Evolutionary conservation across 306 rosid species (phyloP).

Genomic region (Arachis stenosperma): DNA sequence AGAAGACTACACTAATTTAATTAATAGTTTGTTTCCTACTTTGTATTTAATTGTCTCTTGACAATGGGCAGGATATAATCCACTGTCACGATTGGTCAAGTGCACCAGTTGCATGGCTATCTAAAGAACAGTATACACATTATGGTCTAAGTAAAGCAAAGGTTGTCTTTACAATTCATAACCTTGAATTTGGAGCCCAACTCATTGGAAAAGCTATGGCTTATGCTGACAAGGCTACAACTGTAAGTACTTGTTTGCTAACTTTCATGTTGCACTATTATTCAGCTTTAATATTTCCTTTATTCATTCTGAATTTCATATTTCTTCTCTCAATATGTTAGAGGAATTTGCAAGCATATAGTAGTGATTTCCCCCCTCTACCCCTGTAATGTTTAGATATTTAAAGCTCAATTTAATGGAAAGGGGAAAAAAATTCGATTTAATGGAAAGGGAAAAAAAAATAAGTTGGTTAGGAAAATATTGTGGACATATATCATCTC

Average conservation of each 20-base stretch:
- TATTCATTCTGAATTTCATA: neutral
- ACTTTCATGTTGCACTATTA: neutral
- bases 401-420: neutral
- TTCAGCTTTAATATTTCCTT: constrained; percentile 12
- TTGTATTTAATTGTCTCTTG: constrained; percentile 36
- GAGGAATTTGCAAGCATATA: neutral
- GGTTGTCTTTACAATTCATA: constrained; percentile 91
- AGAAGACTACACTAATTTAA: neutral
- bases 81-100: constrained; percentile 99
- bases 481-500: neutral
- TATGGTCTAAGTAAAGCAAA: constrained; percentile 86
- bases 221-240: constrained; percentile 82
- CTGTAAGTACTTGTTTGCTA: constrained; percentile 62
- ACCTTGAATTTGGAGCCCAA: constrained; percentile 89
- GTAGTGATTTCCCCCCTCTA: neutral
- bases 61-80: constrained; percentile 79
- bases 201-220: constrained; percentile 76
- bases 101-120: constrained; percentile 97
- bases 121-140: constrained; percentile 75
- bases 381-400: neutral
- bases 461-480: neutral
- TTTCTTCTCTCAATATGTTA: neutral
- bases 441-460: too few species aligned
- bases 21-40: constrained; percentile 27
- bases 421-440: too few species aligned